Evolutionary conservation across 768 basidiomycete species (phyloP), one percentile per base, ranked within the genome.

Genomic region (Termitomyces sp.): DNA sequence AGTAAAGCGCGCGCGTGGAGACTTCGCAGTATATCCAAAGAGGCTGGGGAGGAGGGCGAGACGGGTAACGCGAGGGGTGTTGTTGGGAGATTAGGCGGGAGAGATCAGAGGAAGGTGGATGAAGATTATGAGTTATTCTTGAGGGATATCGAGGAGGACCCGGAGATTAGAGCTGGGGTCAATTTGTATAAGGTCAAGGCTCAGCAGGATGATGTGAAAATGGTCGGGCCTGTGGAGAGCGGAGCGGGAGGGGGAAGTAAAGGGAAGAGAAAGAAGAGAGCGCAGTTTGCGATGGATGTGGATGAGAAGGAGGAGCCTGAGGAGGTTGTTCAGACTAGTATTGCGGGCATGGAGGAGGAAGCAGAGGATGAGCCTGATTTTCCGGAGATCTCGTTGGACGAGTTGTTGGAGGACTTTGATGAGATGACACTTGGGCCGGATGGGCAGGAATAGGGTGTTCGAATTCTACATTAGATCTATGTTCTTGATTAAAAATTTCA

Each of bases 111-210:
- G 76, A 94, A 95, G 78, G 92, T 98, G 57, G 95, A 98, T 63
- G 87, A 92, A 69, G 96, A 99, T 68, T 99, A 98, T 72, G 97
- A 98, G 76, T 61, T 92, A 50, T 99, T 99, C 84, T 75, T 98
- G 72, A 82, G 90, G 45, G 95, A 97, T 60, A 73, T 98, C 48
- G 95, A 97, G 72, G 96, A 98, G 70, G 95, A 98, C 73, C 87
- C 87, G 21, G 95, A 98, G 77, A 75, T 98, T 77, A 83, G 96
- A 38, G 79, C 81, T 5, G 84, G 84, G 9, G 87, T 98, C 64
- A 95, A 97, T 71, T 66, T 98, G 54, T 98, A 96, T 79, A 90
- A 87, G 73, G 76, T 82, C 2, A 60, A 67, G 50, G 25, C 5
- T 27, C 11, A 35, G 3, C 25, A 38, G 17, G 50, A 16, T 11